Evolutionary conservation across 345 rosid genomes (phyloP).

Genomic region (Cardamine chenopodiifolia): DNA sequence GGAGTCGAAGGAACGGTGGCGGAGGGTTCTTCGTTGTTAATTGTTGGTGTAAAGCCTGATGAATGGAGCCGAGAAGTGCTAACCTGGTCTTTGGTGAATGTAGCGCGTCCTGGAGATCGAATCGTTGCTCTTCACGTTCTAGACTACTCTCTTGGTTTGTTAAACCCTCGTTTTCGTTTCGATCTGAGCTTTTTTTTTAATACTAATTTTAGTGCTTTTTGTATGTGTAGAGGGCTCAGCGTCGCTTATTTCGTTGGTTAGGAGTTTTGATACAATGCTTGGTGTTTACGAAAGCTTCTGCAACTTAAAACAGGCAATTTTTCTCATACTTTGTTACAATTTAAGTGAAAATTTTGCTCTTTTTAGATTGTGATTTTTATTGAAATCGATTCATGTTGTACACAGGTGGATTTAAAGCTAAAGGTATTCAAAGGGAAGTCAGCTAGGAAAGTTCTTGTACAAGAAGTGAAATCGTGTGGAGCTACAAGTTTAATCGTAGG

Average conservation of each 20-base stretch:
- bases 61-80: conserved; percentile 71
- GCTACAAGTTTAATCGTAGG: conserved; percentile 73
- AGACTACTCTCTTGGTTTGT: conserved; percentile 53
- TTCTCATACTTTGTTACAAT: background rate
- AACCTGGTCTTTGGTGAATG: conserved; percentile 87
- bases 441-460: conserved; percentile 63
- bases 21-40: conserved; percentile 47
- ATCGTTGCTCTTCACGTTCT: conserved; percentile 89
- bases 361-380: background rate
- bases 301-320: conserved; percentile 79
- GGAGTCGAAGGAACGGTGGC: conserved; percentile 19
- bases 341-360: background rate
- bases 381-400: background rate
- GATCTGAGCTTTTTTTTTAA: background rate
- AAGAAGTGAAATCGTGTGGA: conserved; percentile 66
- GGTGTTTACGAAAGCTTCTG: conserved; percentile 95
- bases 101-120: conserved; percentile 76
- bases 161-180: background rate
- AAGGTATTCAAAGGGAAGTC: conserved; percentile 83
- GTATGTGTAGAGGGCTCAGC: conserved; percentile 59
- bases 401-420: conserved; percentile 88
- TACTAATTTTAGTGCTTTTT: background rate
- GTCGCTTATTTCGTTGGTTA: conserved; percentile 71
- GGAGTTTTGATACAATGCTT: conserved; percentile 75
- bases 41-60: conserved; percentile 83